phyloP scores from a whole-genome alignment of 106 monocot species.

The Acanthochlamys bracteata region DNA sequence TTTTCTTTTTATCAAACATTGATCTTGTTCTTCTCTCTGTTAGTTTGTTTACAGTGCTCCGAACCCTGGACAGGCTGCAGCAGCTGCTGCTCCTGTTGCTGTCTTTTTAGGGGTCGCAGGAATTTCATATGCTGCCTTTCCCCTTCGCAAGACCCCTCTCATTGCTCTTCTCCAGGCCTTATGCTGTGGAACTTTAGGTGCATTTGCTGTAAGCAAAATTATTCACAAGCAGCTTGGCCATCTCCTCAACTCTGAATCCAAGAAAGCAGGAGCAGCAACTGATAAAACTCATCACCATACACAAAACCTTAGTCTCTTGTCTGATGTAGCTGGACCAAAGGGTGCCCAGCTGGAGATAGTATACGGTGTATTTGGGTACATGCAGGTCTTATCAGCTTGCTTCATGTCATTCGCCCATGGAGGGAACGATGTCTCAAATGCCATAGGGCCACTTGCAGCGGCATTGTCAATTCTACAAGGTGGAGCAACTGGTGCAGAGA shows the following conservation, averaged over 20 bases:
- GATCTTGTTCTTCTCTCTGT: not conserved
- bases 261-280: conserved; percentile 14
- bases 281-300: conserved; percentile 12
- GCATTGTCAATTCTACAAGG: conserved; percentile 82
- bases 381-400: conserved; percentile 97
- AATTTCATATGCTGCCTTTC: conserved; percentile 79
- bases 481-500: conserved; percentile 35
- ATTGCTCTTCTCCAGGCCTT: conserved; percentile 58
- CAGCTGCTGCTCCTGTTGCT: conserved; percentile 74
- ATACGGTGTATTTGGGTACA: conserved; percentile 93
- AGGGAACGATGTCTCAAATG: conserved; percentile 95
- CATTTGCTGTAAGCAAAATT: conserved; percentile 44
- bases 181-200: conserved; percentile 54
- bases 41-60: conserved; percentile 97
- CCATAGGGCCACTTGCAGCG: conserved; percentile 88
- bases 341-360: conserved; percentile 93
- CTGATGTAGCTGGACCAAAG: conserved; percentile 73
- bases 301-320: conserved; percentile 47
- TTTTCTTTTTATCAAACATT: conserved; percentile 2
- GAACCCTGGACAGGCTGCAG: conserved; percentile 93
- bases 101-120: conserved; percentile 78
- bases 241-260: conserved; percentile 65
- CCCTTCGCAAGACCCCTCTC: conserved; percentile 55
- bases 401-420: conserved; percentile 99
- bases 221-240: conserved; percentile 81